Conservation (phyloP, 257 asterid genomes). For the Cruciata laevipes region DNA sequence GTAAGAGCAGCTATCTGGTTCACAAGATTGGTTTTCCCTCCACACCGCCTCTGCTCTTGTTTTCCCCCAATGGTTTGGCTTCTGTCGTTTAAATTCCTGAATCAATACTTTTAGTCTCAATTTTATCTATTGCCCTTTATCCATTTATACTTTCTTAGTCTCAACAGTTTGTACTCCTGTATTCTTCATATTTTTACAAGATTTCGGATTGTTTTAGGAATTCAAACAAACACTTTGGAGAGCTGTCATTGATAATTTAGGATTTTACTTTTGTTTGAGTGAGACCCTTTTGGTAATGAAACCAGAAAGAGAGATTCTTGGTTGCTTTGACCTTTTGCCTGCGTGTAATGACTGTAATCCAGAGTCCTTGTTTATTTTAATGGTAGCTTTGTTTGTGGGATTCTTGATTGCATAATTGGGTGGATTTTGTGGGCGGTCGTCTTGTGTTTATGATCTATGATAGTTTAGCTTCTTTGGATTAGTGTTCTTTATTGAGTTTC, state of each 20-base stretch:
- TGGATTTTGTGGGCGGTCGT: conserved; percentile 32
- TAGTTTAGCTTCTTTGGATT: conserved; percentile 14
- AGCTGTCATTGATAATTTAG: conserved; percentile 9
- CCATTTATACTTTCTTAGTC: too few relatives aligned
- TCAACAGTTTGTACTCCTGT: too few relatives aligned
- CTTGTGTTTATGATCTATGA: conserved; percentile 17
- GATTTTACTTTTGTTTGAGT: conserved; percentile 55
- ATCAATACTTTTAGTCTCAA: too few relatives aligned
- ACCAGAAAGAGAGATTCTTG: conserved; percentile 12
- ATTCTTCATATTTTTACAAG: too few relatives aligned
- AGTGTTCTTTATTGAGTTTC: conserved; percentile 9
- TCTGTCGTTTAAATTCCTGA: too few relatives aligned
- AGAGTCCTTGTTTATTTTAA: conserved; percentile 20
- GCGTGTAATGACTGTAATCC: conserved; percentile 22
- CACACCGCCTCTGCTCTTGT: too few relatives aligned
- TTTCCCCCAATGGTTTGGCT: too few relatives aligned
- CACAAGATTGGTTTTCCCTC: too few relatives aligned
- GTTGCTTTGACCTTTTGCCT: conserved; percentile 8
- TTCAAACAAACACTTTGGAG: too few relatives aligned
- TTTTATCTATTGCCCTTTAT: too few relatives aligned
- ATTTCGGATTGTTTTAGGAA: too few relatives aligned
- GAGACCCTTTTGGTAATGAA: conserved; percentile 14
- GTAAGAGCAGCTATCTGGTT: too few relatives aligned
- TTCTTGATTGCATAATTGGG: conserved; percentile 27
- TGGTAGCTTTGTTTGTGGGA: conserved; percentile 19